Base-by-base conservation (phyloP, 495 filamentous ascomycete genomes). In the Aspergillus steynii region DNA sequence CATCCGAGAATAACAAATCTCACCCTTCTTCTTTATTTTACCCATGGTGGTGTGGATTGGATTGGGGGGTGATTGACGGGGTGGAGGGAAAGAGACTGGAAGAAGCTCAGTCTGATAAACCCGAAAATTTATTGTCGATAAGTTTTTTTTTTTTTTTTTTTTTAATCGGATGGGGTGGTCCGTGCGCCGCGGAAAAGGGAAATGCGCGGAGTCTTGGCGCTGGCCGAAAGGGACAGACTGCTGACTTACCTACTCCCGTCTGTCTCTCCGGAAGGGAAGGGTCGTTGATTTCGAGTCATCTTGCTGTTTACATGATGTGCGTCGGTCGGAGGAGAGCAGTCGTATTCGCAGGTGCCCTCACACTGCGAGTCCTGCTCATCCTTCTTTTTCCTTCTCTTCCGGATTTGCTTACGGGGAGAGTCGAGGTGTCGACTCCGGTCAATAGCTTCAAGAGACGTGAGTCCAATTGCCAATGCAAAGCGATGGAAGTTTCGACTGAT, bases 391-490 rank as follows among this genome's bases (percentile, higher is more conserved):
- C 95, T 64, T 86, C 85, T 14, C 81, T 99, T 32, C 91, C 96
- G 14, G 87, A 93, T 66, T 80, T 97, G 57, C 81, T 99, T 60
- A 93, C 91, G 9, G 91, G 88, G 59, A 88, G 95, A 71, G 95
- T 97, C 61, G 95, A 99, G 82, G 87, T 99, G 61, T 97, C 95
- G 29, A 99, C 95, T 3, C 93, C 95, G 20, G 90, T 98, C 29
- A 97, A 90, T 60, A 97, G 95, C 83, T 99, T 96, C 84, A 99
- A 97, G 80, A 86, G 96, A 85, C 77, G 93, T 96, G 80, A 75
- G 88, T 73, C 12, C n/a, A 9, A 28, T 25, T 28, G 9, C 7
- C 20, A 37, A 26, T n/a, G 1, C 12, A 49, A 2, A 25, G 26
- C 42, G 7, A 25, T 34, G 0, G 29, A 12, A 14, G 20, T 37